Base-by-base conservation (phyloP, 768 basidiomycete species). In the Solioccasus polychromus region DNA sequence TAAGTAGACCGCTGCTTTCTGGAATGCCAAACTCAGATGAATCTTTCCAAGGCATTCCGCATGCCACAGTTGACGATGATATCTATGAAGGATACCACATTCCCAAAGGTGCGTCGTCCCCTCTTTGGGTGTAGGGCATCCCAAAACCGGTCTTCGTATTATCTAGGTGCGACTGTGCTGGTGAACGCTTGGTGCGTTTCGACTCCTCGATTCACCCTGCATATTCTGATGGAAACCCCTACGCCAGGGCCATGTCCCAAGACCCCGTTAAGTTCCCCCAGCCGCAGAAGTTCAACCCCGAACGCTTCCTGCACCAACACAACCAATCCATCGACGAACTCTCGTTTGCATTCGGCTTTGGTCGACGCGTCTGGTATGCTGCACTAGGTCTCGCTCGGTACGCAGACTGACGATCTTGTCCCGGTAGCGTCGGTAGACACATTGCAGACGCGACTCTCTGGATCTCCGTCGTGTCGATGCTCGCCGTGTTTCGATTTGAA, bases 51-150 rank as follows among this genome's bases (percentile, higher is more conserved):
- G 65, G 62, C 5, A 44, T 67, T n/a, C 61, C 65, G 6, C 70
- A 69, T 39, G 50, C 56, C 14, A 48, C 57, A 4, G 69, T 70
- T 2, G 54, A 67, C 28, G 71, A 74, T 43, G 75, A 73, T 39
- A 44, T 67, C 14, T 75, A 75, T 47, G 60, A 68, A 36, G 69
- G 72, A 18, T 75, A 75, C 44, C 52, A 75, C 6, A 82, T 83
- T 34, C 78, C 81, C 9, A 68, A 71, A 50, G 79, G 77, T 52
- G 60, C 73, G 22, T 28, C n/a, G 11, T 35, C 25, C 31, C 18
- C 29, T 17, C 20, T n/a, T 37, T 35, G 17, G 35, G 35, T 11
- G 42, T 29, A 46, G 23, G 32, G 29, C 2, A 26, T 35, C 7
- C 18, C 22, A 26, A 11, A 50, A 6, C 14, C 14, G 2, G 35